Base-by-base conservation (phyloP, 805 yeast species). In the Cyberlindnera lachancei region DNA sequence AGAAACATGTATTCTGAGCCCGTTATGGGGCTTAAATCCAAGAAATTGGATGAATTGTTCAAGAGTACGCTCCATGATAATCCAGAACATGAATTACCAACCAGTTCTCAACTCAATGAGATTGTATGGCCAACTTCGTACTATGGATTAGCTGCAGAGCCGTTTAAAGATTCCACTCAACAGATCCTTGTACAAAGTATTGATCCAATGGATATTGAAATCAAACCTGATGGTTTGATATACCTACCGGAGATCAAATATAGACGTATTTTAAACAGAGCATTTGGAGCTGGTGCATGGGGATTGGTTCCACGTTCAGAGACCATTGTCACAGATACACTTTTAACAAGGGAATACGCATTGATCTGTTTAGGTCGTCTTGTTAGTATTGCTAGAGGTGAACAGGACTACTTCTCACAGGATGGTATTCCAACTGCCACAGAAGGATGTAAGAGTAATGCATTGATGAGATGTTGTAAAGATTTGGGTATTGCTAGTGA, bases 261-360 rank as follows among this genome's bases (percentile, higher is more conserved):
- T 54, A 73, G 98, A 43, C 70, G 98, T 27, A 79, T 88, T 15
- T 59, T 92, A 44, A 90, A 90, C 58, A 68, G 68, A 23, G 94
- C 97, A 0, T 90, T 92, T 64, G 98, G 98, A 4, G 96, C 98
- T 6, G 98, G 98, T 18, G 96, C 94, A 2, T 92, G 98, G 98
- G 97, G 97, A 1, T 64, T 92, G 35, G 95, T 94, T 1, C 97
- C 98, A 9, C 65, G 98, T 35, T 77, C 94, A 0, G 90, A 83
- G 42, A 81, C 95, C 1, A 63, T 74, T 33, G 75, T 92, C 20
- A 80, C 94, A 2, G 70, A 76, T 19, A 75, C 71, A 40, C 68
- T 76, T 30, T 77, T 92, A 20, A 85, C 95, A 9, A 69, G 97
- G 42, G 98, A 92, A 53, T 92, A 86, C 52, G 96, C 85, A 0